Evolutionary conservation across 1,284 basidiomycete genomes (phyloP).

Genomic region (Ceratobasidium sp.): DNA sequence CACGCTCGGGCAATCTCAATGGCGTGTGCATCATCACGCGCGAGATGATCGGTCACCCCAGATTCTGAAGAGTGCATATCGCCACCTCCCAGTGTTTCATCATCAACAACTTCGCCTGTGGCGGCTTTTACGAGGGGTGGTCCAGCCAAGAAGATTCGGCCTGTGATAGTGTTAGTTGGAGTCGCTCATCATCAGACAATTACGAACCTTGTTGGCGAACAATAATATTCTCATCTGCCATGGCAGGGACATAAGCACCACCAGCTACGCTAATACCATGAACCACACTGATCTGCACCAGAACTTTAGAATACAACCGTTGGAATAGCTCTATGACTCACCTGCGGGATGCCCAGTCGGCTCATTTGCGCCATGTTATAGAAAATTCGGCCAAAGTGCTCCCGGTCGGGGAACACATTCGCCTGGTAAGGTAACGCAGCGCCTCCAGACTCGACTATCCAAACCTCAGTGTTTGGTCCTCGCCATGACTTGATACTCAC

Average conservation of each 20-base stretch:
- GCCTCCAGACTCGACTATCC: conserved; percentile 87
- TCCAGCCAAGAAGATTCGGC: conserved; percentile 94
- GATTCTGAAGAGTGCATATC: conserved; percentile 94
- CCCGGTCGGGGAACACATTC: conserved; percentile 87
- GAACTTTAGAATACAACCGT: conserved; percentile 91
- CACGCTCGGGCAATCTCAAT: conserved; percentile 83
- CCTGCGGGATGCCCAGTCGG: conserved; percentile 47
- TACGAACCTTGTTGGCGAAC: conserved; percentile 78
- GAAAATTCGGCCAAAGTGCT: conserved; percentile 96
- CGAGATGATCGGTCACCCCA: conserved; percentile 93
- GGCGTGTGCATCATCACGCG: conserved; percentile 87
- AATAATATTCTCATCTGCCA: conserved; percentile 96
- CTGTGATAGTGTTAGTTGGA: too few relatives aligned
- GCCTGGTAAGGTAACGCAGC: conserved; percentile 93
- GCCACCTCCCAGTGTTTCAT: conserved; percentile 90
- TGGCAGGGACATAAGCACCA: conserved; percentile 92
- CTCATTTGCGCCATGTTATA: conserved; percentile 76
- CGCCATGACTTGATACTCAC: conserved; percentile 51
- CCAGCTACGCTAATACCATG: conserved; percentile 93
- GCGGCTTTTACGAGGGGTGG: conserved; percentile 95
- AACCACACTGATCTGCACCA: conserved; percentile 81
- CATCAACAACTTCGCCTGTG: conserved; percentile 91
- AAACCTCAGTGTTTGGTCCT: background rate
- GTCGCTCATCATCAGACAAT: too few relatives aligned
- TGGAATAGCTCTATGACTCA: conserved; percentile 52